Conservation (phyloP, 164 flowering plant genomes). For the Tetracentron sinense region DNA sequence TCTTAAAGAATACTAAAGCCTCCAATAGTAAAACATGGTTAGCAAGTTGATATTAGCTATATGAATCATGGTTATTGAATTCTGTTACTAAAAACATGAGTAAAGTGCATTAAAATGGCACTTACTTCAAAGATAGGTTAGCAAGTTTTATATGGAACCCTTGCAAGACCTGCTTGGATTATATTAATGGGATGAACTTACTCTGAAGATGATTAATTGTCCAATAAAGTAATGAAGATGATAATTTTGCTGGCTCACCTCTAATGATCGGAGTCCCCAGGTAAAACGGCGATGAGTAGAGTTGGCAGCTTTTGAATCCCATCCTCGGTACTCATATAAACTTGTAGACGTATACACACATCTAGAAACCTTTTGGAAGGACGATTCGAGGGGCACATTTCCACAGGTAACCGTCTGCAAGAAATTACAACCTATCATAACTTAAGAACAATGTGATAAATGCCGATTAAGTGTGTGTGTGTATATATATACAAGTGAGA, state of each 20-base stretch:
- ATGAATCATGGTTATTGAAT: too few species aligned
- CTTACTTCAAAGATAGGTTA: too few species aligned
- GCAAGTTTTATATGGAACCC: too few species aligned
- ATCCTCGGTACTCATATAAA: conserved; percentile 70
- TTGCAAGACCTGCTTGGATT: too few species aligned
- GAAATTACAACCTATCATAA: neutral
- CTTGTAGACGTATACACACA: conserved; percentile 74
- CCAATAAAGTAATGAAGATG: neutral
- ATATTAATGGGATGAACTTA: too few species aligned
- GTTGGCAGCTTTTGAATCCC: conserved; percentile 73
- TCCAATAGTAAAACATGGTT: too few species aligned
- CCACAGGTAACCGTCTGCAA: conserved; percentile 74
- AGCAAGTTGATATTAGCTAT: too few species aligned
- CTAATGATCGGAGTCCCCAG: conserved; percentile 64
- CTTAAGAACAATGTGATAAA: neutral
- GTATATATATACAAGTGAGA: too few species aligned
- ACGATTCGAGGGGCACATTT: conserved; percentile 68
- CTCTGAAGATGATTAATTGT: too few species aligned
- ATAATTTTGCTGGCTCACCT: conserved; percentile 34
- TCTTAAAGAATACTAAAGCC: too few species aligned
- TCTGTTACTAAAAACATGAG: too few species aligned
- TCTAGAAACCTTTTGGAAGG: conserved; percentile 56
- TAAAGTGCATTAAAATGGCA: too few species aligned
- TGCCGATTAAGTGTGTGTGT: neutral
- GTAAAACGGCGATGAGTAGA: conserved; percentile 66